Base-by-base conservation (phyloP, 192 early-diverging fungal species). In the Mortierella hygrophila region DNA sequence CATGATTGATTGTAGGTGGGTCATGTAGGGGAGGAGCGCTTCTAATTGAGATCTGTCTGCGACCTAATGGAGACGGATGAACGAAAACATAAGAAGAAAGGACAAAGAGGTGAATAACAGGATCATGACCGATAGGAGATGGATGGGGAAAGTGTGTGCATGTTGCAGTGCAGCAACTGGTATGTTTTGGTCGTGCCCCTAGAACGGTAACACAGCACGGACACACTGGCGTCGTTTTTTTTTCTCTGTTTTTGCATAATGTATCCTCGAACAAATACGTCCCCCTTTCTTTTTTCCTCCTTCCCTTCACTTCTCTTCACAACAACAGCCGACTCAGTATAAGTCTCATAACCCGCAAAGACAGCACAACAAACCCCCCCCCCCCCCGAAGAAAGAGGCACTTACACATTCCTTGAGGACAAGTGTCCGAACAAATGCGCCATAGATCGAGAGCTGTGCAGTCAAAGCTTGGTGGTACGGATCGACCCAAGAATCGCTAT, bases 391-490 rank as follows among this genome's bases (percentile, higher is more conserved):
- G 16, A 57, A 16, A 26, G n/a, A 74, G 3, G 47, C 16, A 70
- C 78, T 79, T 85, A 85, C 82, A 68, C 82, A 85, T 70, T 85
- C 82, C 68, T 60, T 75, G n/a, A 85, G 46, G 7, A 69, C 42
- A 32, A 85, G 73, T 20, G 52, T 79, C 40, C 68, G 40, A 16
- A 79, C 78, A 42, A 79, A 46, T 8, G 37, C 23, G 9, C 82
- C 82, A 47, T 85, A 26, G 4, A 18, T 40, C 32, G n/a, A 23
- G 29, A 85, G 77, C 38, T 85, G 82, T 40, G 47, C 29, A 41
- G 54, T 23, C 4, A 85, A 46, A 6, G 65, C n/a, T 13, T 72
- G 29, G 63, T 85, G 75, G 49, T 74, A 60, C 18, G 74, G 77
- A 72, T 79, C 77, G 37, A 55, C 57, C 82, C 77, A 85, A 7